A percentile compares a stretch with the other conserved stretches of the same genome.
Conservation (phyloP, 2,329 filamentous ascomycete species). For the Neocucurbitaria cava region DNA sequence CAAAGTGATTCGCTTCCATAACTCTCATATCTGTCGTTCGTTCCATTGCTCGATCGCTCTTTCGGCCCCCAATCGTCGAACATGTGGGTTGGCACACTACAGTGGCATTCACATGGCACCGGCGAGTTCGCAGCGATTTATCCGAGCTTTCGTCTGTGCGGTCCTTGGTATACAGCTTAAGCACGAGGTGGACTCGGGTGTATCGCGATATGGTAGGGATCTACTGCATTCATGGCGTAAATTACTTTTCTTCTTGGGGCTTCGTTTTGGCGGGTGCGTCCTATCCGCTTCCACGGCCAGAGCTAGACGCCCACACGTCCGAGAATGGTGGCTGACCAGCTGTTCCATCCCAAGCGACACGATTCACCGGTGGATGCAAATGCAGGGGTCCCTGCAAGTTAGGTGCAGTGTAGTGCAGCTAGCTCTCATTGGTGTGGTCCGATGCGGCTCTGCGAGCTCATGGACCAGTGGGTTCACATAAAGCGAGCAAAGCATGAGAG, state of each 20-base stretch:
- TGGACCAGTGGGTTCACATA: too few relatives aligned
- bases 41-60: constrained; percentile 18
- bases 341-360: constrained; percentile 19
- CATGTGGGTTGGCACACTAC: constrained; percentile 18
- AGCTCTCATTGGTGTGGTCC: constrained; percentile 17
- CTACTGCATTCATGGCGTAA: constrained; percentile 22
- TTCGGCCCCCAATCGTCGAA: constrained; percentile 33
- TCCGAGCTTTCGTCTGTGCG: constrained; percentile 17
- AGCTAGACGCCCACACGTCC: constrained; percentile 32
- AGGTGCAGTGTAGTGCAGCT: constrained; percentile 9
- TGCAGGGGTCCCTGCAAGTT: constrained; percentile 19
- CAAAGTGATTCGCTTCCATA: constrained; percentile 12
- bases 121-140: constrained; percentile 17
- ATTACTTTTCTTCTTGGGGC: constrained; percentile 37
- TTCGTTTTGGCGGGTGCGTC: constrained; percentile 27
- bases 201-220: constrained; percentile 33
- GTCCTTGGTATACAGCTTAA: constrained; percentile 20
- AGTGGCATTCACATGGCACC: constrained; percentile 18
- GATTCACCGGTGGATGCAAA: constrained; percentile 41
- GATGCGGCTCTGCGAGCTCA: constrained; percentile 46
- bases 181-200: constrained; percentile 17
- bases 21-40: constrained; percentile 8
- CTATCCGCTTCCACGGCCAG: constrained; percentile 29
- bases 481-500: constrained; percentile 32
- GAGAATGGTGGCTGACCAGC: constrained; percentile 39